Evolutionary conservation across 2,329 filamentous ascomycete species (phyloP).

Genomic region (Colletotrichum salicis): DNA sequence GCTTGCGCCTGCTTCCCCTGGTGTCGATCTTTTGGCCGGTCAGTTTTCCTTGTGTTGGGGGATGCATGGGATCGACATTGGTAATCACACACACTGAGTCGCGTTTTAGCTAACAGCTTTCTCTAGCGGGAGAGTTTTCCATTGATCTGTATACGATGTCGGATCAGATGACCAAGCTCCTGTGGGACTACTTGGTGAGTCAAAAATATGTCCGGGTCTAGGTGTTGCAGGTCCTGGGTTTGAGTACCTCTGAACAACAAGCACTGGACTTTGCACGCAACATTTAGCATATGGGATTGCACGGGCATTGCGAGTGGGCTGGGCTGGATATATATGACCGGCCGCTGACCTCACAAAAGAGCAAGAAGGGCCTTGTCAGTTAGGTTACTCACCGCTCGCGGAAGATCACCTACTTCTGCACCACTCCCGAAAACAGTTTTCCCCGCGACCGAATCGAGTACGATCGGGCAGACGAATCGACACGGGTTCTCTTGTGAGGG

Average conservation of each 20-base stretch:
- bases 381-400: conserved; percentile 37
- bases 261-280: background rate
- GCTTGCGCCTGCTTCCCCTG: conserved; percentile 47
- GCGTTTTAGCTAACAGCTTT: conserved; percentile 45
- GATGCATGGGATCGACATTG: conserved; percentile 12
- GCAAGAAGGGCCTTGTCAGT: conserved; percentile 54
- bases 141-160: conserved; percentile 98
- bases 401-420: conserved; percentile 10
- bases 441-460: conserved; percentile 1
- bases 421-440: background rate
- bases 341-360: conserved; percentile 40
- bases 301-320: background rate
- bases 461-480: conserved; percentile 21
- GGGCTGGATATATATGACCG: conserved; percentile 14
- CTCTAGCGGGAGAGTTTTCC: conserved; percentile 90
- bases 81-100: background rate
- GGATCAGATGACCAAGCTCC: conserved; percentile 86
- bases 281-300: background rate
- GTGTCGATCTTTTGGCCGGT: conserved; percentile 31
- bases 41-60: conserved; percentile 33
- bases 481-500: conserved; percentile 1
- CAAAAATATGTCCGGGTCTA: conserved; percentile 18
- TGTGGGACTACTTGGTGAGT: conserved; percentile 84
- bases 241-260: background rate
- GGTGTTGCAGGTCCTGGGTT: background rate